Base-by-base conservation (phyloP, 1,284 basidiomycete species). In the Apiotrichum sp. region DNA sequence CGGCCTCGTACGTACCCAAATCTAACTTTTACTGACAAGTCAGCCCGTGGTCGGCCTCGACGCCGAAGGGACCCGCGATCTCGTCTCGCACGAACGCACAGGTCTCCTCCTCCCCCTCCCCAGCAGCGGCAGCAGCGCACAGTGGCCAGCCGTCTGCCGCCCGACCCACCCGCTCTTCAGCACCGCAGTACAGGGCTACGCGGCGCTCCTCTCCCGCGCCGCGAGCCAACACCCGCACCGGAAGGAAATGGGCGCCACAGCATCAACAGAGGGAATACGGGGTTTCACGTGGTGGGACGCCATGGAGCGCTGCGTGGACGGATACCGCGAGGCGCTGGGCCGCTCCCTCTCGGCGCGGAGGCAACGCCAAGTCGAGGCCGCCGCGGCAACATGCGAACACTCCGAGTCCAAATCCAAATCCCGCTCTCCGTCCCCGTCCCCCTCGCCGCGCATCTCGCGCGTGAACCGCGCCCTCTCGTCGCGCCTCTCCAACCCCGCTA, bases 11-110 rank as follows among this genome's bases (percentile, higher is more conserved):
- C 62, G 68, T 59, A 13, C 1, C 29, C 36, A 14, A 6, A 32
- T 16, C 22, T 46, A 31, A 8, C 6, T 13, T 31, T 3, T 31
- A 14, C n/a, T 49, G 22, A 32, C 14, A 38, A 6, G 1, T 7
- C 43, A 70, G 65, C 82, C 82, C 0, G 81, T 83, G 11, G 74
- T 82, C 8, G 82, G 82, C 1, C 69, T 83, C 31, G 77, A 80
- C 50, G 82, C 81, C 7, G 81, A 83, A 61, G 82, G 82, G 4
- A 82, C 81, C 0, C 78, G 79, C 3, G 82, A 83, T 60, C 76
- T 83, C 9, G 81, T 83, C 29, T 57, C 68, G n/a, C 76, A 79
- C 58, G 68, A 65, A 4, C 55, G 59, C 35, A 82, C 81, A 0
- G 82, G 81, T 3, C 65, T 78, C 2, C 68, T 82, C 22, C 68